These are phyloP conservation scores for Lactarius sp. DNA, from an alignment of 768 basidiomycete genomes.

Conservation along the genomic window DNA sequence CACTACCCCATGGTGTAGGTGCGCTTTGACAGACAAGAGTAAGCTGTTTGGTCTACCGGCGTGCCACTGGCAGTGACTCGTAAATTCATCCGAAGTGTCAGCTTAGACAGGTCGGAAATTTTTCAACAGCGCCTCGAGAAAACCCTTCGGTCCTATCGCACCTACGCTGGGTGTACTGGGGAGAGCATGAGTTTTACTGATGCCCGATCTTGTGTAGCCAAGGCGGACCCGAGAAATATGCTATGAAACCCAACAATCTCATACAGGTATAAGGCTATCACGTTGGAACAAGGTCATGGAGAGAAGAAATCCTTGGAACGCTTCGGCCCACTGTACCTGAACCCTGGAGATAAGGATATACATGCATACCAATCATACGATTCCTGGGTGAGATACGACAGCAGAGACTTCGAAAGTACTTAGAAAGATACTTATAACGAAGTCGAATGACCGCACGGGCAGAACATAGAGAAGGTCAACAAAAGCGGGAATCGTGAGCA, in stretches of 20 bases:
- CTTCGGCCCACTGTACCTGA: no score
- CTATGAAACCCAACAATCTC: constrained; percentile 34
- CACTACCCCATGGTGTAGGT: constrained; percentile 59
- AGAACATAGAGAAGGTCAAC: constrained; percentile 54
- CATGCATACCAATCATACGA: no score
- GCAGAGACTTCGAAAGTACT: background rate
- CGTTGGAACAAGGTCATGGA: constrained; percentile 20
- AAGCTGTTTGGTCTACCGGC: constrained; percentile 52
- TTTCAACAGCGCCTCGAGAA: background rate
- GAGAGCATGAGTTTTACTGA: constrained; percentile 1
- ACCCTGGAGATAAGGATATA: no score
- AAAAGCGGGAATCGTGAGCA: constrained; percentile 56
- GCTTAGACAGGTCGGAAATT: background rate
- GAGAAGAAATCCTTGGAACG: constrained; percentile 14
- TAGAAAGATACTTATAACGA: constrained; percentile 41
- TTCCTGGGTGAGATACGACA: background rate
- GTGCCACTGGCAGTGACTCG: no score
- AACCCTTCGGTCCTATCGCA: background rate
- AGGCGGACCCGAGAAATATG: constrained; percentile 40
- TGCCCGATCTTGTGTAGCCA: constrained; percentile 41
- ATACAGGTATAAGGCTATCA: constrained; percentile 20
- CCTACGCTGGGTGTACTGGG: background rate
- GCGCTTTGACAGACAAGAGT: constrained; percentile 50
- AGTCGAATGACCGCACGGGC: constrained; percentile 66
- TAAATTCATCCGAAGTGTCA: constrained; percentile 13